phyloP scores from a whole-genome alignment of 306 rosid genomes.

The Luffa aegyptiaca region DNA sequence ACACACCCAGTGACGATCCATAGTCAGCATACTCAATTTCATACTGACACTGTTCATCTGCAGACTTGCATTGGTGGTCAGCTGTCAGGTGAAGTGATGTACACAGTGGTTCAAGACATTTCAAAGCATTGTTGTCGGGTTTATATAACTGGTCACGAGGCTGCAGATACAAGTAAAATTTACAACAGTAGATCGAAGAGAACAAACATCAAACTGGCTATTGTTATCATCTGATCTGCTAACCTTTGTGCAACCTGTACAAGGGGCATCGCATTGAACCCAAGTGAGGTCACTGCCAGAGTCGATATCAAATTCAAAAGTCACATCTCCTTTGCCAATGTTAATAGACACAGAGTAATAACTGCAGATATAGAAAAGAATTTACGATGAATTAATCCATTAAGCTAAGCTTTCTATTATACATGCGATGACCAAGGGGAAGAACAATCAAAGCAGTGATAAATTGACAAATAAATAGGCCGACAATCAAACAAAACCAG shows the following conservation, averaged over 20 bases:
- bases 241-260: conserved; percentile 60
- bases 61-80: conserved; percentile 9
- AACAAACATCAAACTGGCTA: neutral
- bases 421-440: neutral
- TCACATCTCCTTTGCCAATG: conserved; percentile 56
- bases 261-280: conserved; percentile 85
- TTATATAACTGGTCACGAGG: conserved; percentile 41
- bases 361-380: conserved; percentile 25
- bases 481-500: neutral
- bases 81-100: conserved; percentile 8
- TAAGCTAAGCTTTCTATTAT: neutral
- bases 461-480: neutral
- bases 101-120: conserved; percentile 46
- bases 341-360: conserved; percentile 32
- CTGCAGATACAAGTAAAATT: conserved; percentile 27
- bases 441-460: neutral
- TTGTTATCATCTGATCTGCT: neutral
- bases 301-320: conserved; percentile 61
- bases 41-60: conserved; percentile 47
- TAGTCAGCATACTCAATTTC: conserved; percentile 49
- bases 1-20: conserved; percentile 52
- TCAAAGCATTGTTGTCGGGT: conserved; percentile 31
- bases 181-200: neutral
- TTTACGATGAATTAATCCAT: neutral
- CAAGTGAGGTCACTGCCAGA: conserved; percentile 89